Base-by-base conservation (phyloP, 495 filamentous ascomycete species). In the Tuber brumale region DNA sequence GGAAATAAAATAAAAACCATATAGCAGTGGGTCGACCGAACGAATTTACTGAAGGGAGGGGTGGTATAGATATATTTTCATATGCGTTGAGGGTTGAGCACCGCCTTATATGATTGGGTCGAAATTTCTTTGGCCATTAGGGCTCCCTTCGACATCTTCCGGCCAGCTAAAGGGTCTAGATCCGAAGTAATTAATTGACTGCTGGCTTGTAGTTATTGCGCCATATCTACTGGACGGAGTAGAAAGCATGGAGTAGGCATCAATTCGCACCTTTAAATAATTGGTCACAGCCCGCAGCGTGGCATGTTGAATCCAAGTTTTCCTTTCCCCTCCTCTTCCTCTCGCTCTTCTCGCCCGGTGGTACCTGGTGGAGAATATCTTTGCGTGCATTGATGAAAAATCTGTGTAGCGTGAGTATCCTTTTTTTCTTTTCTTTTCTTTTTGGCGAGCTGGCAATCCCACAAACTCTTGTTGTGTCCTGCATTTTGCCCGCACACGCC, bases 41-140 rank as follows among this genome's bases (percentile, higher is more conserved):
- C 12, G 27, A 35, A 31, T 66, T 66, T 66, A 7, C 12, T 66
- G 27, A 66, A 66, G 57, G 57, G 57, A 66, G 57, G 57, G 57
- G 57, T 57, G 57, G 57, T 4, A 19, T 66, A 7, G 57, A 66
- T 66, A 66, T 66, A 66, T 66, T 66, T 31, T 66, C 57, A 31
- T 66, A 35, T 35, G 57, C 57, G 57, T 66, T 35, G 57, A 35
- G 35, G 27, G 57, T 19, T 66, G 27, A 66, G 14, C 57, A 66
- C 18, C 35, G 57, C 19, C 57, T 6, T 3, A 66, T 31, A 14
- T 35, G 57, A 66, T 66, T 66, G 57, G 57, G 27, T 35, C 16
- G 57, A 35, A 66, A 66, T 66, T 35, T 35, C 57, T 66, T 66
- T 66, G 57, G 57, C 57, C 57, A 66, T 66, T 66, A 35, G 57